These are phyloP conservation scores for Lentinus brumalis DNA, from an alignment of 768 basidiomycete species.

Conservation along the genomic window DNA sequence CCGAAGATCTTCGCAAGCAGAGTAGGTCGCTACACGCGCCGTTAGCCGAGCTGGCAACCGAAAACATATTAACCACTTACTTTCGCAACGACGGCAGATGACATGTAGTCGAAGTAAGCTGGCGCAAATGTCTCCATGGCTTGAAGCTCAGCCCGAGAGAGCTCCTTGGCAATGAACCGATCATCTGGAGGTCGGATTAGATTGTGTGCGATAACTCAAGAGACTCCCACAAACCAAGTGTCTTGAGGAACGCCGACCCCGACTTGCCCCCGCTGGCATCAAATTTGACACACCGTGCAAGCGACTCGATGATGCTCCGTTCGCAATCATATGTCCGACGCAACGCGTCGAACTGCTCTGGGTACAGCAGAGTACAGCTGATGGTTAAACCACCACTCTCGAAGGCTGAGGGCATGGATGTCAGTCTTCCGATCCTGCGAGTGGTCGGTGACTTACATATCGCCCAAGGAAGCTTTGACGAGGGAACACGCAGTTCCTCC, in stretches of 20 bases:
- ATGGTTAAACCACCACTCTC: constrained; percentile 89
- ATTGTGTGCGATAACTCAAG: neutral
- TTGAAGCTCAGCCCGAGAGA: constrained; percentile 88
- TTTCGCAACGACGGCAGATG: constrained; percentile 84
- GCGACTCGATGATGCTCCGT: constrained; percentile 89
- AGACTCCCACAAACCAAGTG: constrained; percentile 60
- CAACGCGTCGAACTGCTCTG: constrained; percentile 95
- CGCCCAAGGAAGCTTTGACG: constrained; percentile 80
- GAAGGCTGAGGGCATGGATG: constrained; percentile 56
- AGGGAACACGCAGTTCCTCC: constrained; percentile 73
- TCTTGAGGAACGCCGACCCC: constrained; percentile 95
- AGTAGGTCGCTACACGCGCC: constrained; percentile 75
- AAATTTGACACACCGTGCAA: constrained; percentile 95
- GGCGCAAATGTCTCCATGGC: constrained; percentile 97
- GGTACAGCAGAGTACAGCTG: constrained; percentile 92
- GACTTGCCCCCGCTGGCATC: constrained; percentile 95
- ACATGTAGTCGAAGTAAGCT: constrained; percentile 98
- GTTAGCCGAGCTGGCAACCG: neutral
- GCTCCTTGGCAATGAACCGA: constrained; percentile 97
- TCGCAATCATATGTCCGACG: constrained; percentile 93
- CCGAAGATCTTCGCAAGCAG: constrained; percentile 96
- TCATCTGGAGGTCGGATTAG: constrained; percentile 60
- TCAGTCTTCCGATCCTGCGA: neutral
- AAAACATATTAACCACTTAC: constrained; percentile 44
- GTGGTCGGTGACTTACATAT: constrained; percentile 55